Base-by-base conservation (phyloP, 1,139 yeast species). In the Lodderomyces beijingensis region DNA sequence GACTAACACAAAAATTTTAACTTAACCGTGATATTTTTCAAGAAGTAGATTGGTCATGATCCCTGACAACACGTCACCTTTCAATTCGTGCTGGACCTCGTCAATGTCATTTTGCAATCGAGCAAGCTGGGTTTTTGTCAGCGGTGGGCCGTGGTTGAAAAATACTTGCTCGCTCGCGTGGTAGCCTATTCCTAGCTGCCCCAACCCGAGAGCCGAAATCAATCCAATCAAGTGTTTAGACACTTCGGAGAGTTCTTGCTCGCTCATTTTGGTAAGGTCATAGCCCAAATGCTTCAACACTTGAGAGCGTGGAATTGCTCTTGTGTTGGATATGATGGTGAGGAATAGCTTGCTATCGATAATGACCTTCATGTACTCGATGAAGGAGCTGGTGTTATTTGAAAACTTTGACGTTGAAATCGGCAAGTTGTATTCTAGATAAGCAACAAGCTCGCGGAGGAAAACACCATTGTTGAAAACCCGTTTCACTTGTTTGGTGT, bases 291-390 rank as follows among this genome's bases (percentile, higher is more conserved):
- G 38, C 12, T 42, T 37, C 2, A 61, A 34, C 35, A 62, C 22
- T 32, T 52, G 52, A 7, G 23, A 20, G 7, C 55, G 37, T 1
- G 61, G 43, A 7, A 61, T 53, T 23, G 46, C 40, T 27, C 43
- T 46, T 1, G 54, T 47, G 22, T 50, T 45, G 3, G 64, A 51
- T 25, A 63, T 39, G 10, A 61, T 44, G 30, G 59, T 37, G 16
- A 62, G 40, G 28, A 58, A 55, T 14, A 46, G 46, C 41, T 63
- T 63, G 37, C 51, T 45, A 36, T 59, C 64, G 15, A 62, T 50
- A 8, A 59, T 47, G n/a, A 41, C 37, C 12, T 36, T 36, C 19
- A 58, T 33, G 35, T 53, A 57, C 4, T 41, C 42, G 23, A 54
- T 35, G 34, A 62, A 62, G 4, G 27, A 24, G 16, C 23, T 19